Evolutionary conservation across 2,329 filamentous ascomycete genomes (phyloP), one percentile per base, ranked within the genome.

Genomic region (Aspergillus fructus): DNA sequence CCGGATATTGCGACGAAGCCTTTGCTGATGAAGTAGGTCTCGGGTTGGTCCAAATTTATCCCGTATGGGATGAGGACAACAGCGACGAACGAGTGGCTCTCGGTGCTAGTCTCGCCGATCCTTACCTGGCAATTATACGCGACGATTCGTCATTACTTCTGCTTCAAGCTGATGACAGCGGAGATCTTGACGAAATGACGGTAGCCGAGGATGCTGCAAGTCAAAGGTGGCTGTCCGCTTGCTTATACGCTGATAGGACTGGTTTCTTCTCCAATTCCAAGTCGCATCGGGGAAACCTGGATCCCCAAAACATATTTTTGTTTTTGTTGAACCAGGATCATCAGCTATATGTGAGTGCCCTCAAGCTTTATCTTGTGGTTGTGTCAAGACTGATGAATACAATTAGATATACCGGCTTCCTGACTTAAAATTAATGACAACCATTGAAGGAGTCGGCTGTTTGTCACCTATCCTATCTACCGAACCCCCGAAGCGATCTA

Each of bases 51-150:
- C 93, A 97, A 68, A 97, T 99, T 54, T 83, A 97, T 49, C 91
- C 93, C 1, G 91, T 97, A 83, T 85, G 91, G 60, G 94, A 97
- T 66, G 94, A 96, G 66, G 90, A 94, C 62, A 93, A 88, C 0
- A 92, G 89, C 12, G 87, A 78, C 40, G 72, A 96, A 66, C 88
- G 91, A 4, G 83, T 88, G 53, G 88, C 94, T 42, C 78, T 92
- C 46, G 89, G 86, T 67, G 89, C 90, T 39, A 96, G 90, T 70
- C 93, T 97, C 66, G 85, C 85, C 19, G 93, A 97, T 65, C 91
- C 91, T 0, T 97, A 92, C 68, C 75, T 99, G 12, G 78, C 96
- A 2, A 82, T 97, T 13, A 78, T 96, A 19, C 84, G 91, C 56
- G 91, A 96, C 62, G 92, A 99, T 71, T 86, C 85, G 5, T 94